Evolutionary conservation across 805 yeast genomes (phyloP), one percentile per base, ranked within the genome.

Genomic region (Ogataea parapolymorpha): DNA sequence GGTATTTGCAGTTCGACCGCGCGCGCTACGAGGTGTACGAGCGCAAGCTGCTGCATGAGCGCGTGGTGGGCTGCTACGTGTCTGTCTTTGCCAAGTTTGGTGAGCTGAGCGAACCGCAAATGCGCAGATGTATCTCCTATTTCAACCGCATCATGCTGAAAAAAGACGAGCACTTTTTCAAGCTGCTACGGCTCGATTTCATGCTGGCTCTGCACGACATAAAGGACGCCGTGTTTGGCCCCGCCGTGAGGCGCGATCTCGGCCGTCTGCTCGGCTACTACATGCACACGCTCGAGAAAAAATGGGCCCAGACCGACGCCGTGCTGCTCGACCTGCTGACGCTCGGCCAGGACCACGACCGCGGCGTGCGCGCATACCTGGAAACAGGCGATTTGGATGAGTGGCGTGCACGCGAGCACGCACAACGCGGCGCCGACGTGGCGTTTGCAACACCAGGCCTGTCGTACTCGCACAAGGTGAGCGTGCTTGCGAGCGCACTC

Each of bases 111-210:
- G 78, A 78, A 39, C 70, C 65, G 10, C 81, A 80, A 35, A 64
- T 91, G 32, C 80, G 79, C 49, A 71, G 74, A 35, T 80, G 83
- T 9, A 56, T 93, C 7, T 68, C 82, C 1, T 91, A 77, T 55
- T 79, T 89, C 54, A 87, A 85, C 55, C 68, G 85, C 23, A 62
- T 87, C 1, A 79, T 88, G 49, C 80, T 82, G 35, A 71, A 78
- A 35, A 72, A 77, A 29, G 82, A 84, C 42, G 72, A 70, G 37
- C 78, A 80, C 30, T 52, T 61, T 17, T 67, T 80, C 0, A 63
- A 75, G 25, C 59, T 85, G 25, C 81, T 72, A 52, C 67, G 96
- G 37, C 56, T 93, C 25, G 96, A 90, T 57, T 79, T 93, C 55
- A 74, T 91, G 73, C 58, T 71, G 12, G 55, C 74, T 2, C 56